Conservation (phyloP, 2,329 filamentous ascomycete species). For the Pseudogymnoascus sp. region DNA sequence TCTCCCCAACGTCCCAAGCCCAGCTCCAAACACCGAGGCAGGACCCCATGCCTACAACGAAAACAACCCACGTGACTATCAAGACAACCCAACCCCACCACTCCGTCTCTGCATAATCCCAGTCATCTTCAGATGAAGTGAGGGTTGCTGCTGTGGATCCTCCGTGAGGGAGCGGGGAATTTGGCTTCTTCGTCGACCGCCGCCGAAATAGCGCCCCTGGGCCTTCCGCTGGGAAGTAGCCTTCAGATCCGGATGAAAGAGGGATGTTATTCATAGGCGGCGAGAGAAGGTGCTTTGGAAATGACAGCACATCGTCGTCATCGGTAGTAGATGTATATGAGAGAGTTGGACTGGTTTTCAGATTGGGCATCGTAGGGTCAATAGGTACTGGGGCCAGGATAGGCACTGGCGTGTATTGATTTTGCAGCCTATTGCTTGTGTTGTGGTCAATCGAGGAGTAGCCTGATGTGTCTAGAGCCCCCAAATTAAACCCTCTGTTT, state of each 20-base stretch:
- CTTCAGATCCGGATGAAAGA: constrained; percentile 54
- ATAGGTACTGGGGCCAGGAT: constrained; percentile 21
- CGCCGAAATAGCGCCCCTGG: constrained; percentile 32
- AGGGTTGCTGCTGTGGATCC: constrained; percentile 46
- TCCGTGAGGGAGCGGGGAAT: constrained; percentile 54
- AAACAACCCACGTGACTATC: constrained; percentile 86
- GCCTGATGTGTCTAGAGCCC: constrained; percentile 40
- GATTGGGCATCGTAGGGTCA: constrained; percentile 33
- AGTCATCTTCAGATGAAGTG: constrained; percentile 47
- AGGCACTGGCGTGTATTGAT: constrained; percentile 15
- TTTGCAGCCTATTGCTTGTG: background rate
- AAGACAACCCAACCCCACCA: constrained; percentile 98
- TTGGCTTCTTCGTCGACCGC: constrained; percentile 34
- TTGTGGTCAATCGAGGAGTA: constrained; percentile 7
- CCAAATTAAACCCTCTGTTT: constrained; percentile 37
- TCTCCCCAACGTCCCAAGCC: constrained; percentile 98
- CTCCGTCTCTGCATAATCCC: constrained; percentile 91
- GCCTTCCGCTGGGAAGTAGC: constrained; percentile 49
- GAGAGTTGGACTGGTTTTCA: constrained; percentile 44
- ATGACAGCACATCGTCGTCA: constrained; percentile 71
- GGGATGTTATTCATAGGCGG: constrained; percentile 35
- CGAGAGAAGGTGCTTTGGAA: constrained; percentile 45
- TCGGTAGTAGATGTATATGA: constrained; percentile 71
- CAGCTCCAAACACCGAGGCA: constrained; percentile 95
- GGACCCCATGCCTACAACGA: constrained; percentile 93